Conservation (phyloP, 495 filamentous ascomycete genomes). For the Penicillium odoratum region DNA sequence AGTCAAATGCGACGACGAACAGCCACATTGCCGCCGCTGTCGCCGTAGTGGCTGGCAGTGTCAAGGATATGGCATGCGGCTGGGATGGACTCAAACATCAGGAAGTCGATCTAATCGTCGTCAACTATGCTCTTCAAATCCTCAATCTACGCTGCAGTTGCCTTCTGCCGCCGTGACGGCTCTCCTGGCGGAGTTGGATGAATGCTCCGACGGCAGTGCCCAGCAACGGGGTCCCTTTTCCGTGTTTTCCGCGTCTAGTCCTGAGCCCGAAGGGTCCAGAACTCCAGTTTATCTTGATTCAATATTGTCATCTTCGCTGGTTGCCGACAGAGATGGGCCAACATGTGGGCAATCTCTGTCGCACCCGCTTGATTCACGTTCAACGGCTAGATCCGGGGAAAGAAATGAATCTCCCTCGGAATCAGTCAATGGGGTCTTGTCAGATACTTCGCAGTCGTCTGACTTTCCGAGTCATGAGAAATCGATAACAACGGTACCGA, state of each 20-base stretch:
- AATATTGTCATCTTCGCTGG: neutral
- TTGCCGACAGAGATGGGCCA: neutral
- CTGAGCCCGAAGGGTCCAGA: neutral
- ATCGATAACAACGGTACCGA: neutral
- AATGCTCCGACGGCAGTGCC: slow-evolving; percentile 16
- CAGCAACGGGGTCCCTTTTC: slow-evolving; percentile 27
- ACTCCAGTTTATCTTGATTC: neutral
- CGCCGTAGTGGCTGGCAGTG: slow-evolving; percentile 38
- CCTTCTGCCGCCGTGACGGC: slow-evolving; percentile 24
- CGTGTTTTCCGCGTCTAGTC: slow-evolving; percentile 22
- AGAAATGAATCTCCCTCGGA: neutral
- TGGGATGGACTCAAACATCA: slow-evolving; percentile 23
- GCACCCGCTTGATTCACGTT: neutral
- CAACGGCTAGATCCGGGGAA: neutral
- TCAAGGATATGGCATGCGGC: slow-evolving; percentile 39
- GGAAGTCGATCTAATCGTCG: slow-evolving; percentile 23
- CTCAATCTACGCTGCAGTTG: slow-evolving; percentile 8
- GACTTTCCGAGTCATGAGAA: neutral
- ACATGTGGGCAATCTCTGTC: neutral
- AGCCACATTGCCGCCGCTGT: slow-evolving; percentile 41
- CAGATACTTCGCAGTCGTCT: neutral
- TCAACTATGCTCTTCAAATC: slow-evolving; percentile 14
- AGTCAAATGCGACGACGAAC: slow-evolving; percentile 39
- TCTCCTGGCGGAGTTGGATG: slow-evolving; percentile 22
- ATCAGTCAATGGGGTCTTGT: neutral